These are phyloP conservation scores for Penicillium sp. DNA, from an alignment of 2,329 filamentous ascomycete species.

Conservation along the genomic window DNA sequence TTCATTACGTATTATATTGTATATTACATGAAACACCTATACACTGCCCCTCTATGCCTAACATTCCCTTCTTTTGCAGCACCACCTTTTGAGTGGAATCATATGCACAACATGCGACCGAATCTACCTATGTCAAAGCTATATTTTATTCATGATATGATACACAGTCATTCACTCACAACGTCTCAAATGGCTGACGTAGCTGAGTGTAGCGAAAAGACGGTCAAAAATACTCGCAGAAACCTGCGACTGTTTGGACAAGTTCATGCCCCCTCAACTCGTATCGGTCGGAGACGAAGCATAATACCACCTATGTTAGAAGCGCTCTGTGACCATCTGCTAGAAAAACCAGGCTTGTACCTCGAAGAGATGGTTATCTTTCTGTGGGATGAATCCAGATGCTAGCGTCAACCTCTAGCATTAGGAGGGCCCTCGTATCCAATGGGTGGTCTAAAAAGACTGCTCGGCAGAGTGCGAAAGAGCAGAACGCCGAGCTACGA, in stretches of 20 bases:
- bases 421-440: constrained; percentile 10
- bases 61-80: background rate
- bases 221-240: constrained; percentile 8
- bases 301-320: constrained; percentile 4
- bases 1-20: background rate
- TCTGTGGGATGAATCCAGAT: constrained; percentile 1
- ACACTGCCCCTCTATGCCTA: background rate
- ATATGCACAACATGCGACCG: constrained; percentile 4
- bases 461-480: constrained; percentile 31
- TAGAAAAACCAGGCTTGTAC: constrained; percentile 30
- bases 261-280: constrained; percentile 13
- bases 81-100: background rate
- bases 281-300: constrained; percentile 3
- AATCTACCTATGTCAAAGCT: constrained; percentile 1
- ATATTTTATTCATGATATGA: constrained; percentile 11
- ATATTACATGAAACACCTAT: constrained; percentile 1
- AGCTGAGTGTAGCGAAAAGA: constrained; percentile 9
- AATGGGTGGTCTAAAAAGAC: constrained; percentile 24
- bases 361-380: constrained; percentile 3
- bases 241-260: constrained; percentile 22
- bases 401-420: constrained; percentile 23
- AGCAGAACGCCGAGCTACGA: constrained; percentile 37
- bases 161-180: constrained; percentile 7
- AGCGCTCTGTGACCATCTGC: background rate
- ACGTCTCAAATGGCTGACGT: constrained; percentile 8